phyloP scores from a whole-genome alignment of 2,329 filamentous ascomycete genomes.

The Colletotrichum tabaci region DNA sequence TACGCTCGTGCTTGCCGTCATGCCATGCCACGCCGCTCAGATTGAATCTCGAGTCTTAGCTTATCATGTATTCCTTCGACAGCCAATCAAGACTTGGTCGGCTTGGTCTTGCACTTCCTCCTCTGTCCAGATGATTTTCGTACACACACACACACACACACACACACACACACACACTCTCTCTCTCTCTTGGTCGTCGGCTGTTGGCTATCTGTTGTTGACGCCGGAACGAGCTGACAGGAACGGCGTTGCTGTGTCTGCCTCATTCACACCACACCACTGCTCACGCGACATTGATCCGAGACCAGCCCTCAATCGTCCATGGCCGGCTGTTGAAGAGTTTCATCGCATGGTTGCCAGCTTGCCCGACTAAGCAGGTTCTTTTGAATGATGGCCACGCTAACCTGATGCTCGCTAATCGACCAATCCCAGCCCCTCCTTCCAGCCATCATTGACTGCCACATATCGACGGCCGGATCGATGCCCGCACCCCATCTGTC shows the following conservation, averaged over 20 bases:
- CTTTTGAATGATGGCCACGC: constrained; percentile 14
- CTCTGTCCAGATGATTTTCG: too few species aligned
- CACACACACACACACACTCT: too few species aligned
- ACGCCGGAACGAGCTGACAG: not conserved
- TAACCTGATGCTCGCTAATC: constrained; percentile 20
- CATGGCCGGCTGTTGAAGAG: constrained; percentile 15
- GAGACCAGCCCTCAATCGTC: not conserved
- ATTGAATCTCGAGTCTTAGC: not conserved
- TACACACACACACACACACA: too few species aligned
- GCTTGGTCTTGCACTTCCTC: too few species aligned
- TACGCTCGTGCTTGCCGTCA: not conserved
- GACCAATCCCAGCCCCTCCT: constrained; percentile 30
- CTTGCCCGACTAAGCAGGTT: constrained; percentile 39
- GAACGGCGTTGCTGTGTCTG: constrained; percentile 9
- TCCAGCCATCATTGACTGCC: constrained; percentile 5
- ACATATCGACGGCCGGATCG: constrained; percentile 26
- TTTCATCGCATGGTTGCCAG: constrained; percentile 36
- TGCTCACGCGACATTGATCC: constrained; percentile 38
- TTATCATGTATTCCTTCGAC: not conserved
- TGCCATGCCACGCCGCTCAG: constrained; percentile 2
- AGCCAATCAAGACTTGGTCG: too few species aligned
- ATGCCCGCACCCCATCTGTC: constrained; percentile 36
- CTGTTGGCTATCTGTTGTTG: not conserved
- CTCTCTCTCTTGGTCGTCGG: not conserved
- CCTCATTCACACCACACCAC: constrained; percentile 22